Percentiles rank a stretch among this genome's conserved stretches.
These are phyloP conservation scores for Colletotrichum navitas DNA, from an alignment of 2,329 filamentous ascomycete species.

Conservation along the genomic window DNA sequence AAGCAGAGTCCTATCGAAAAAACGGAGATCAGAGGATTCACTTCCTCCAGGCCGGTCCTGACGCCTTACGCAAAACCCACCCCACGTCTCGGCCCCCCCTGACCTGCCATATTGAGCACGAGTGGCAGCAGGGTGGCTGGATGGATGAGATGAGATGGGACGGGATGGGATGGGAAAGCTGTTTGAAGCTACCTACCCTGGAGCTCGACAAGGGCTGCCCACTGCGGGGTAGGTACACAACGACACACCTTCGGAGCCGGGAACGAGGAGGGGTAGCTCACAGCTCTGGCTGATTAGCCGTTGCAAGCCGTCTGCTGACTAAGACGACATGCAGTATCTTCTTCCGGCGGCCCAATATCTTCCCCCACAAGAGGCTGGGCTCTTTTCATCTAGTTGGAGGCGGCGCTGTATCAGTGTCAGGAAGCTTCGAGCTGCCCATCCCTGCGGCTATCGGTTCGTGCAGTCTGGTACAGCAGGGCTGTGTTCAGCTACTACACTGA, in stretches of 20 bases:
- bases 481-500: not conserved
- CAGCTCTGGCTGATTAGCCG: constrained; percentile 5
- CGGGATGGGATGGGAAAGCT: constrained; percentile 10
- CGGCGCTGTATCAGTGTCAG: not conserved
- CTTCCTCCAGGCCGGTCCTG: not conserved
- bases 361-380: too few relatives aligned
- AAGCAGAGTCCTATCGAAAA: not conserved
- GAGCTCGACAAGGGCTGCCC: constrained; percentile 27
- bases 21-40: not conserved
- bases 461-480: not conserved
- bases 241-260: not conserved
- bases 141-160: not conserved
- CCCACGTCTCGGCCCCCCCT: constrained; percentile 12
- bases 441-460: not conserved
- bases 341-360: not conserved
- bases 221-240: constrained; percentile 29
- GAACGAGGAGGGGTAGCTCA: not conserved
- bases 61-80: not conserved
- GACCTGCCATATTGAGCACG: constrained; percentile 24
- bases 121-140: constrained; percentile 16
- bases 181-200: constrained; percentile 12
- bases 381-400: not conserved
- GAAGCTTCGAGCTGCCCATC: not conserved
- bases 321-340: not conserved
- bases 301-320: constrained; percentile 31